Conservation (phyloP, 768 basidiomycete genomes). For the Leccinum broughii region DNA sequence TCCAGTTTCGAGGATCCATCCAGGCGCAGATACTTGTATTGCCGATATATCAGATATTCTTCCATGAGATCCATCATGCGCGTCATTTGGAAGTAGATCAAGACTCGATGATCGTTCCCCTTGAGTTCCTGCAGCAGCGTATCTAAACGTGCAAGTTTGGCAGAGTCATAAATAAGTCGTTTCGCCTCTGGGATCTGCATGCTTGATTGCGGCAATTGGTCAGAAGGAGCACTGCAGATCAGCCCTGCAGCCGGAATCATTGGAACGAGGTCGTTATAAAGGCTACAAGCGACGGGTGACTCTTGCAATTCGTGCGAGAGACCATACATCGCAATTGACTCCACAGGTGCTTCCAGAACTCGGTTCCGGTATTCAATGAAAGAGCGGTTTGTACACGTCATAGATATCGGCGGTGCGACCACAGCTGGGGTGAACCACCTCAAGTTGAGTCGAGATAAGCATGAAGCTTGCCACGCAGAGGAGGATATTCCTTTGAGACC, state of each 20-base stretch:
- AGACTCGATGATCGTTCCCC: slow-evolving; percentile 86
- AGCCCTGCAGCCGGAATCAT: slow-evolving; percentile 68
- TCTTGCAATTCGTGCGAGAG: slow-evolving; percentile 68
- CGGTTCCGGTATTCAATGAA: slow-evolving; percentile 72
- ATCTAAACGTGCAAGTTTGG: slow-evolving; percentile 91
- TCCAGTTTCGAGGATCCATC: slow-evolving; percentile 95
- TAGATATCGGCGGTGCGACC: slow-evolving; percentile 79
- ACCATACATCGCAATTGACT: slow-evolving; percentile 81
- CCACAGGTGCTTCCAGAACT: slow-evolving; percentile 65
- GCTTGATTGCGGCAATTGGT: slow-evolving; percentile 76
- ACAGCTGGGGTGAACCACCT: slow-evolving; percentile 86
- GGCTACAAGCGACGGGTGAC: slow-evolving; percentile 48
- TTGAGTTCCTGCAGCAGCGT: slow-evolving; percentile 89
- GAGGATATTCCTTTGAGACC: slow-evolving; percentile 60
- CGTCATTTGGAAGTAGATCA: slow-evolving; percentile 99
- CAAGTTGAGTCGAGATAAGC: slow-evolving; percentile 74
- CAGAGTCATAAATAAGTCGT: slow-evolving; percentile 93
- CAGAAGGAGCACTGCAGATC: slow-evolving; percentile 57
- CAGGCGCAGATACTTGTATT: slow-evolving; percentile 91
- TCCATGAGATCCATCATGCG: slow-evolving; percentile 99
- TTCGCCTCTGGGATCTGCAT: slow-evolving; percentile 97
- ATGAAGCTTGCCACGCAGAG: slow-evolving; percentile 70
- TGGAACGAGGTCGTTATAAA: slow-evolving; percentile 53
- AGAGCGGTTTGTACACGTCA: slow-evolving; percentile 72
- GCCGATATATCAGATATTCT: slow-evolving; percentile 95